Conservation (phyloP, 2,329 filamentous ascomycete species). For the Geoglossum cookeanum region DNA sequence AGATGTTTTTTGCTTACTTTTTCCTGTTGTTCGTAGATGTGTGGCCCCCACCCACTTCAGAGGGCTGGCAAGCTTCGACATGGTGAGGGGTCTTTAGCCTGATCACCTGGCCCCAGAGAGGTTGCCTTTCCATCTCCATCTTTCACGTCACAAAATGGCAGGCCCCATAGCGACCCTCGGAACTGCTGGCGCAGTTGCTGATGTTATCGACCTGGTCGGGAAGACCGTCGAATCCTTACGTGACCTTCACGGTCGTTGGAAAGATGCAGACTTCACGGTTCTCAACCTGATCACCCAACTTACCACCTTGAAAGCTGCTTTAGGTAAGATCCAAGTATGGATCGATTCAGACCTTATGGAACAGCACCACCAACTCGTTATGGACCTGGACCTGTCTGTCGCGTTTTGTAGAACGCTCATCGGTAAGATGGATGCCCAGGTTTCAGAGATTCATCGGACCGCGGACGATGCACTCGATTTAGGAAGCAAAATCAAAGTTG, state of each 20-base stretch:
- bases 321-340: constrained; percentile 10
- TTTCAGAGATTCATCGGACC: constrained; percentile 2
- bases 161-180: not conserved
- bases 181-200: not conserved
- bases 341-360: constrained; percentile 5
- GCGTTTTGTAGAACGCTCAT: constrained; percentile 7
- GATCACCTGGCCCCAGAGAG: too few species aligned
- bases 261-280: constrained; percentile 7
- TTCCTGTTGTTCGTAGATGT: too few species aligned
- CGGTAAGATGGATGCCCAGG: constrained; percentile 5
- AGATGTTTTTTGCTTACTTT: too few species aligned
- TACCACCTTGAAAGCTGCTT: constrained; percentile 8
- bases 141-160: too few species aligned
- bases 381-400: constrained; percentile 10
- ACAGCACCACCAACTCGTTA: constrained; percentile 9
- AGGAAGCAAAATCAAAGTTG: constrained; percentile 4
- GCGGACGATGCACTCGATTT: constrained; percentile 1
- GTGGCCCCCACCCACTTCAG: too few species aligned
- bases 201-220: not conserved
- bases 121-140: too few species aligned
- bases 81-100: too few species aligned
- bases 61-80: too few species aligned
- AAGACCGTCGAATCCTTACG: not conserved
- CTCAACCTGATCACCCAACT: constrained; percentile 9
- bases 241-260: not conserved